A percentile compares a stretch with the other conserved stretches of the same genome.
These are phyloP conservation scores for Aspergillus sp. DNA, from an alignment of 2,329 filamentous ascomycete species.

Conservation along the genomic window DNA sequence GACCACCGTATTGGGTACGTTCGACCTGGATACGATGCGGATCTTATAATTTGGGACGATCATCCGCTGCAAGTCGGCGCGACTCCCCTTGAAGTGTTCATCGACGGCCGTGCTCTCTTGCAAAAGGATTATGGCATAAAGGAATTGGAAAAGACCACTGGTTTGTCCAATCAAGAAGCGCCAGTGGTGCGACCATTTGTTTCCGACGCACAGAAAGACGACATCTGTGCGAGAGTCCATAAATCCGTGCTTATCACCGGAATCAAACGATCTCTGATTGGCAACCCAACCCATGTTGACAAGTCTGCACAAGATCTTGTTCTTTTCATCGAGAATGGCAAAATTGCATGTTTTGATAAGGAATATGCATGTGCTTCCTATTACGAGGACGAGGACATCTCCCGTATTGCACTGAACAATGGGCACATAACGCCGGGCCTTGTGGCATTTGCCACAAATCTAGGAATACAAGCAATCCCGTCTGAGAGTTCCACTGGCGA, in stretches of 20 bases:
- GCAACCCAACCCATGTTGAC: neutral
- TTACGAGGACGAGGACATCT: neutral
- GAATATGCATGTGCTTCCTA: neutral
- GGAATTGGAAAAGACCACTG: neutral
- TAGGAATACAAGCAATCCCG: neutral
- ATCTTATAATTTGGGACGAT: constrained; percentile 25
- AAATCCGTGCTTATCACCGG: neutral
- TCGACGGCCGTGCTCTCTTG: neutral
- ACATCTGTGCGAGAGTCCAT: neutral
- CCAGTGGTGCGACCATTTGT: neutral
- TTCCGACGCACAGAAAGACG: neutral
- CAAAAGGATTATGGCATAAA: neutral
- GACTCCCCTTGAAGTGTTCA: neutral
- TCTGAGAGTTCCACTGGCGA: constrained; percentile 21
- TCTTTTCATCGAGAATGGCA: neutral
- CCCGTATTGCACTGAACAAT: neutral
- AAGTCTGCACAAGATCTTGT: neutral
- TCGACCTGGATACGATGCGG: constrained; percentile 62
- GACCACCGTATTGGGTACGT: constrained; percentile 60
- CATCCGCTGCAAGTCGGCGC: neutral
- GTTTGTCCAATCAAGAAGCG: neutral
- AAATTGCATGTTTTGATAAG: neutral
- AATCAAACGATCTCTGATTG: neutral
- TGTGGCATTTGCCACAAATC: neutral
- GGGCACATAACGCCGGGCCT: neutral